Percentiles rank a stretch among this genome's conserved stretches.
Evolutionary conservation across 2,329 filamentous ascomycete genomes (phyloP).

Genomic region (Fusarium pseudonygamai): DNA sequence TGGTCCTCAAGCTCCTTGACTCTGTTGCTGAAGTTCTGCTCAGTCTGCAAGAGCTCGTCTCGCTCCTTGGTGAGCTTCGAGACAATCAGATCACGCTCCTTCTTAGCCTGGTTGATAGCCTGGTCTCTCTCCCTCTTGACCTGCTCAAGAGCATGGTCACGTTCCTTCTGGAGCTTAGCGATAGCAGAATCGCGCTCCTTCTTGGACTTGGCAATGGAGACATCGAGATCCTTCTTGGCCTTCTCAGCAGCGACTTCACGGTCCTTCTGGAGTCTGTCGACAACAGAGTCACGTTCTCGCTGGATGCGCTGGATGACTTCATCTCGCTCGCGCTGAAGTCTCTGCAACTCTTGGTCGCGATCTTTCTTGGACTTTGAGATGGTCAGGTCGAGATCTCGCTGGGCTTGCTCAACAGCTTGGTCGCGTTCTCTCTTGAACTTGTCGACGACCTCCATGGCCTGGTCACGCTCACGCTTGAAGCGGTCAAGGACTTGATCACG

Average conservation of each 20-base stretch:
- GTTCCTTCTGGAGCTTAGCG: slow-evolving; percentile 35
- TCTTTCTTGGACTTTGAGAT: slow-evolving; percentile 32
- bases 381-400: slow-evolving; percentile 29
- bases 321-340: slow-evolving; percentile 33
- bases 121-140: slow-evolving; percentile 37
- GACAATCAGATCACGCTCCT: slow-evolving; percentile 33
- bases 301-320: slow-evolving; percentile 30
- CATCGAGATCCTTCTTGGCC: slow-evolving; percentile 37
- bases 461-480: slow-evolving; percentile 33
- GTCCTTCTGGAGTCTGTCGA: slow-evolving; percentile 34
- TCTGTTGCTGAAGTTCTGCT: slow-evolving; percentile 33
- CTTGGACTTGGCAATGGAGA: slow-evolving; percentile 32
- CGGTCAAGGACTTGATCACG: slow-evolving; percentile 22
- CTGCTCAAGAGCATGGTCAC: slow-evolving; percentile 30
- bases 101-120: slow-evolving; percentile 30
- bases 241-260: slow-evolving; percentile 26
- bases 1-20: slow-evolving; percentile 43
- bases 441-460: slow-evolving; percentile 28
- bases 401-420: slow-evolving; percentile 28
- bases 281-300: slow-evolving; percentile 31
- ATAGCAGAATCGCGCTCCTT: slow-evolving; percentile 38
- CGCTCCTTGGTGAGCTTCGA: slow-evolving; percentile 38
- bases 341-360: slow-evolving; percentile 22
- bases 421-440: slow-evolving; percentile 35
- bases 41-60: slow-evolving; percentile 36